Evolutionary conservation across 129 eudicot species (phyloP).

Genomic region (Helichrysum umbraculigerum): DNA sequence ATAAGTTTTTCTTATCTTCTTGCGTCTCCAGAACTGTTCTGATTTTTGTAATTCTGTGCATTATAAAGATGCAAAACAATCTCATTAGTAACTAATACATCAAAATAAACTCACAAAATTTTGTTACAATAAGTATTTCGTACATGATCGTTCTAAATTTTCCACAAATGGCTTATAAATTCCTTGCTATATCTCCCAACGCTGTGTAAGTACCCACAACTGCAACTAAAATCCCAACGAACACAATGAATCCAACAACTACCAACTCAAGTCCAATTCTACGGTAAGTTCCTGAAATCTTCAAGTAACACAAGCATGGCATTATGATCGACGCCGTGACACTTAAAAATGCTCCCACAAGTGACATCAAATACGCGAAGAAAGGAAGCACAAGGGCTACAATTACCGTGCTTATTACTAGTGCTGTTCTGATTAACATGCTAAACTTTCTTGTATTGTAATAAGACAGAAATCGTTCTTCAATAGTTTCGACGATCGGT

Average conservation of each 20-base stretch:
- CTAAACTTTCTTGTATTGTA: slow-evolving; percentile 41
- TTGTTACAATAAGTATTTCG: not conserved
- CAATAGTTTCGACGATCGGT: slow-evolving; percentile 61
- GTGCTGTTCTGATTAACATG: slow-evolving; percentile 48
- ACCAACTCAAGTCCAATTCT: slow-evolving; percentile 52
- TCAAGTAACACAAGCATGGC: slow-evolving; percentile 83
- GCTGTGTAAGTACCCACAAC: slow-evolving; percentile 71
- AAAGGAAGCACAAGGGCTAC: slow-evolving; percentile 78
- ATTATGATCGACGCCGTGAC: slow-evolving; percentile 68
- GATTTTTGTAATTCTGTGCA: no score
- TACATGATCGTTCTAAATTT: no score
- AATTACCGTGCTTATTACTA: slow-evolving; percentile 66
- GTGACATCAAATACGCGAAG: slow-evolving; percentile 74
- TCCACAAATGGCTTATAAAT: slow-evolving; percentile 15
- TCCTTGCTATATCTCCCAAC: slow-evolving; percentile 43
- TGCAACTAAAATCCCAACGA: slow-evolving; percentile 47
- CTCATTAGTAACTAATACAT: not conserved
- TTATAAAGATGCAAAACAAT: no score
- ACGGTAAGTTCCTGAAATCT: slow-evolving; percentile 56
- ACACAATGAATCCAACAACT: slow-evolving; percentile 36
- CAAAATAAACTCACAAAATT: not conserved
- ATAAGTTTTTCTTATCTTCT: no score
- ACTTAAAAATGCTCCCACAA: slow-evolving; percentile 92
- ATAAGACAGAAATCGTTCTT: slow-evolving; percentile 42
- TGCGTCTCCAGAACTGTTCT: no score